Base-by-base conservation (phyloP, 306 rosid species). In the Morella rubra region DNA sequence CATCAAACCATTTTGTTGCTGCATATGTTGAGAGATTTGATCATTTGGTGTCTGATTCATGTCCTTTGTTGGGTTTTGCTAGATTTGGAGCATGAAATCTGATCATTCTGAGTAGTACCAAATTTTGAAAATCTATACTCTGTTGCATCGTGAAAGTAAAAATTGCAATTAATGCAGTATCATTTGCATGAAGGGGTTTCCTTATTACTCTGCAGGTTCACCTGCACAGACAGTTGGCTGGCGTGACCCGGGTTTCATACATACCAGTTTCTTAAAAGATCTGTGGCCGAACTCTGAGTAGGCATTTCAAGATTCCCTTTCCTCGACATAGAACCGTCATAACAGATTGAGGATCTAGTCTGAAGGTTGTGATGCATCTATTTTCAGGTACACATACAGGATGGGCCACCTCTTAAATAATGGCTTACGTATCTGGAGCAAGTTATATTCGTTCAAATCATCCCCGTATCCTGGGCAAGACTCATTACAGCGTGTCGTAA, bases 231-330 rank as follows among this genome's bases (percentile, higher is more conserved):
- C 86, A 13, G 85, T 87, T 32, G 90, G 88, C 8, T 84, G 88
- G 88, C 88, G 88, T 0, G 85, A 84, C 75, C 87, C 87, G 44
- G 88, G 91, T 68, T 85, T 77, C 79, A 80, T 87, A 64, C 88
- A 87, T 53, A 87, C 91, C 1, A 73, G 91, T 76, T 82, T 77
- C 83, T 81, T 87, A 45, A 83, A 64, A 55, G 52, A 75, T 27
- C 76, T 85, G 66, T 87, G 88, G 88, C 85, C 91, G 20, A 87
- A 80, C 76, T 3, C 75, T 24, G 27, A 24, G 27, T 24, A 24
- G 27, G 27, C 27, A 24, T 24, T 24, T 24, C 27, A 24, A 24
- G 27, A 24, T 24, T 24, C 27, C 27, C 27, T 24, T 24, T 24
- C 27, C 27, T 24, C 1, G 27, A 24, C 27, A 24, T 24, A 24